Evolutionary conservation across 192 early-diverging fungal genomes (phyloP), one percentile per base, ranked within the genome.

Genomic region (Jimgerdemannia flammicorona): DNA sequence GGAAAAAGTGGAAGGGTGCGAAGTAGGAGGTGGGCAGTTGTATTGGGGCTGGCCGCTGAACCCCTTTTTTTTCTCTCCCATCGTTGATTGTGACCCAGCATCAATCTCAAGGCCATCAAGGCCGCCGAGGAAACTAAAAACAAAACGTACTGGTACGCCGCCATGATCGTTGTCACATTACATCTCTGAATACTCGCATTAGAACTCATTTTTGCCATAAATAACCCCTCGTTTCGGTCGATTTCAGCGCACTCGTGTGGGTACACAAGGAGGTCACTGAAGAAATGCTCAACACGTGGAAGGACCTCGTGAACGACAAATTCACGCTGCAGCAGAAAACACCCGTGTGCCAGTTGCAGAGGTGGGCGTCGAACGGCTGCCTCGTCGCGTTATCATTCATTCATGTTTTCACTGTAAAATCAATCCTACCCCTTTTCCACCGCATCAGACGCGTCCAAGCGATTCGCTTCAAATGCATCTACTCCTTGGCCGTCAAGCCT

Each of bases 121-220:
- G 84, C 90, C 67, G 92, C 92, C 40, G 92, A 95, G 71, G 90
- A 95, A 66, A 79, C 83, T 44, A 95, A 95, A 78, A 82, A 84
- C 40, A 95, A 93, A 77, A 85, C 87, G 8, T 93, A 93, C 76
- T 84, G 78, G 74, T 82, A 59, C 29, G 29, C 29, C 29, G 29
- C 29, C 29, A 29, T 29, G 29, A 29, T 29, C 29, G 29, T 29
- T 1, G 29, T 29, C 29, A 29, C 29, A 29, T 29, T 29, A 29
- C 29, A 29, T 29, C 29, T 29, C 29, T 29, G 29, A 29, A 1
- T 29, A 29, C 29, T 29, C 29, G 29, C 29, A 29, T 29, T 29
- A 29, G 29, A 29, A 29, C 29, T 29, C 29, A 29, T 29, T 29
- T 29, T 29, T 29, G 29, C 29, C 29, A 29, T 29, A 29, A 29